These are phyloP conservation scores for Ascochyta pisi DNA, from an alignment of 2,329 filamentous ascomycete species.

Conservation along the genomic window DNA sequence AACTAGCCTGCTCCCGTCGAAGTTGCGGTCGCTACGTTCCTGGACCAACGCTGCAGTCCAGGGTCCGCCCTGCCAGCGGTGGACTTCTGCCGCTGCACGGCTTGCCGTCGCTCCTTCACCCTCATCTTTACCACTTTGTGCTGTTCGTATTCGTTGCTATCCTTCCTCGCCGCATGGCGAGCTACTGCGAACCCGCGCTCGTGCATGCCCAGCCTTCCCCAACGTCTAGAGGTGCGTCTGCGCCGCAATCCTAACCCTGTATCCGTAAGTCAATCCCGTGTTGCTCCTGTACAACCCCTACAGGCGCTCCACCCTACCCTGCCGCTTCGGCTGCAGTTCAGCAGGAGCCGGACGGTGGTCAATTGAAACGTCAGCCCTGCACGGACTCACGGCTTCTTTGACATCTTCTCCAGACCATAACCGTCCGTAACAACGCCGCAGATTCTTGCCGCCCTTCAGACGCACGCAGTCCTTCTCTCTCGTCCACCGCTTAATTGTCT, in stretches of 20 bases:
- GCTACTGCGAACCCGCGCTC: slow-evolving; percentile 27
- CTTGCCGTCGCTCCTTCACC: slow-evolving; percentile 33
- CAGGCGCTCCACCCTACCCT: slow-evolving; percentile 33
- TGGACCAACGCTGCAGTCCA: slow-evolving; percentile 25
- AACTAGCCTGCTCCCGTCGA: slow-evolving; percentile 30
- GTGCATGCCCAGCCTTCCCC: slow-evolving; percentile 34
- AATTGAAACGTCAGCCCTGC: slow-evolving; percentile 48
- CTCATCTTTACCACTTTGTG: slow-evolving; percentile 35
- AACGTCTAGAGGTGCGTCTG: slow-evolving; percentile 34
- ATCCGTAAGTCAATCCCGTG: slow-evolving; percentile 40
- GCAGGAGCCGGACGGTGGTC: slow-evolving; percentile 43
- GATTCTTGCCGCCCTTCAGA: slow-evolving; percentile 43
- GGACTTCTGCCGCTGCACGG: slow-evolving; percentile 37
- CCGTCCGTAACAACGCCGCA: slow-evolving; percentile 43
- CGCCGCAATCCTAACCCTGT: slow-evolving; percentile 40
- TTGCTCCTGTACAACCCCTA: slow-evolving; percentile 27
- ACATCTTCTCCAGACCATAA: slow-evolving; percentile 43
- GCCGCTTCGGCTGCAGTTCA: slow-evolving; percentile 43
- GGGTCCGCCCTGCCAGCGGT: slow-evolving; percentile 32
- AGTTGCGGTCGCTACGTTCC: slow-evolving; percentile 30
- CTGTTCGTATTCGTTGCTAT: slow-evolving; percentile 43
- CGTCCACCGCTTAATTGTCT: slow-evolving; percentile 35
- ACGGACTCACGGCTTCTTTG: slow-evolving; percentile 48
- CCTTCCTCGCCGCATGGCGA: slow-evolving; percentile 34
- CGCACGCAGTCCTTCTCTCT: slow-evolving; percentile 44